Conservation (phyloP, 1,284 basidiomycete species). For the Cryptococcus sp. region DNA sequence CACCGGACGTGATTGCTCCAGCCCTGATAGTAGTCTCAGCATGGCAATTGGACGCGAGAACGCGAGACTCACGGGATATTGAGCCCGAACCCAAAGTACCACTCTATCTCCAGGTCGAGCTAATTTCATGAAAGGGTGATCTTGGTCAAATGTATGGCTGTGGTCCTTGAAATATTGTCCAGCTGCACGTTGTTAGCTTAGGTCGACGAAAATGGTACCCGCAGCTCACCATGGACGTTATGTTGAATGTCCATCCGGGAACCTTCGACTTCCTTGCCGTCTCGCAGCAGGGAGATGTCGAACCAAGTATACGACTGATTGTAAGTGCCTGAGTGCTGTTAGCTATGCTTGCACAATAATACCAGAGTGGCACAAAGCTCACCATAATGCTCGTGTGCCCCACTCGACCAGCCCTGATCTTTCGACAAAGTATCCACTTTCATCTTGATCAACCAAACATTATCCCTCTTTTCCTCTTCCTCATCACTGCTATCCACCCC, state of each 20-base stretch:
- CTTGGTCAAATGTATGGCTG: slow-evolving; percentile 12
- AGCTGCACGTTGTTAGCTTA: slow-evolving; percentile 13
- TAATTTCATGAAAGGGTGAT: slow-evolving; percentile 21
- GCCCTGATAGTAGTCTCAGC: slow-evolving; percentile 13
- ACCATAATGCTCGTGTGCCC: slow-evolving; percentile 23
- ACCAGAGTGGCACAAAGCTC: slow-evolving; percentile 3
- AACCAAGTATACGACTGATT: slow-evolving; percentile 38
- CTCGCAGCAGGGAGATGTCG: slow-evolving; percentile 32
- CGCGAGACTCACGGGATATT: slow-evolving; percentile 28
- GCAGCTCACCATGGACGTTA: slow-evolving; percentile 36
- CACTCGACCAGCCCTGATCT: slow-evolving; percentile 39
- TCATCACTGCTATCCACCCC: neutral
- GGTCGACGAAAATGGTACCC: neutral
- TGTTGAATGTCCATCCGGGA: slow-evolving; percentile 26
- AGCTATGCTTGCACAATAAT: neutral
- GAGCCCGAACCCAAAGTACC: slow-evolving; percentile 36
- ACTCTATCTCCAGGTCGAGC: slow-evolving; percentile 32
- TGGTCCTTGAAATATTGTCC: slow-evolving; percentile 39
- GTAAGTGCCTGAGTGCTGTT: slow-evolving; percentile 27
- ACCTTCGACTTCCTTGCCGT: slow-evolving; percentile 27
- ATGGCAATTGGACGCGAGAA: too few species aligned
- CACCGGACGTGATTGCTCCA: slow-evolving; percentile 33
- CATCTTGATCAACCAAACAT: slow-evolving; percentile 21
- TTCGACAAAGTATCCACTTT: slow-evolving; percentile 29
- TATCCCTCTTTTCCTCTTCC: neutral